Evolutionary conservation across 2,329 filamentous ascomycete genomes (phyloP), one percentile per base, ranked within the genome.

Genomic region (Parastagonospora nodorum): DNA sequence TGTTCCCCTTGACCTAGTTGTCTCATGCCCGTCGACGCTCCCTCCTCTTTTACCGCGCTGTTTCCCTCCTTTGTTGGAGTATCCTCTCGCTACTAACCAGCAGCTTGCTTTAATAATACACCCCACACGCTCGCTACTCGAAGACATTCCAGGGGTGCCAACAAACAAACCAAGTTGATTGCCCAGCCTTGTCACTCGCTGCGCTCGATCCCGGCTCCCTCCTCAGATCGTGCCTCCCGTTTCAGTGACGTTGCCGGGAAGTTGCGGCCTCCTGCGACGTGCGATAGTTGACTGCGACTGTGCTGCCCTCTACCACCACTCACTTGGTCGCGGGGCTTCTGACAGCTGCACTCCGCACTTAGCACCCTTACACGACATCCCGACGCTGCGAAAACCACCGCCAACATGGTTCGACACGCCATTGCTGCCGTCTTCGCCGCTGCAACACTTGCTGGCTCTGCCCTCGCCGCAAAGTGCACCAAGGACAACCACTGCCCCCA

Each of bases 401-500:
- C 56, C 45, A 55, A 44, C 44, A 73, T 73, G 69, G 62, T 72
- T 49, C 64, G 63, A 51, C 48, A 50, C 58, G 48, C 60, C 14
- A 39, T 71, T 47, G 58, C 67, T 4, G 61, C 69, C 36, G 65
- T 59, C 35, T 45, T 73, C 40, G 66, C 64, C 24, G 67, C 64
- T 2, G 58, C 69, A 11, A 61, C 64, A 33, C 47, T 71, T 16
- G 57, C 56, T 6, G 55, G 60, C 57, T 50, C 64, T 36, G 68
- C 67, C 36, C 44, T 63, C 31, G 71, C 60, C 3, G 60, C 74
- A 58, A 73, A 63, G 78, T 79, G 68, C 73, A 73, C 67, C 55
- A 71, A 58, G 69, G 76, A 71, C 72, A 84, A 42, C 72, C 86
- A 65, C 58, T 96, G 92, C 71, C 90, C 91, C 8, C 72, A 87